Conservation (phyloP, 2,329 filamentous ascomycete genomes). For the Ophiocordyceps camponoti-rufipedis region DNA sequence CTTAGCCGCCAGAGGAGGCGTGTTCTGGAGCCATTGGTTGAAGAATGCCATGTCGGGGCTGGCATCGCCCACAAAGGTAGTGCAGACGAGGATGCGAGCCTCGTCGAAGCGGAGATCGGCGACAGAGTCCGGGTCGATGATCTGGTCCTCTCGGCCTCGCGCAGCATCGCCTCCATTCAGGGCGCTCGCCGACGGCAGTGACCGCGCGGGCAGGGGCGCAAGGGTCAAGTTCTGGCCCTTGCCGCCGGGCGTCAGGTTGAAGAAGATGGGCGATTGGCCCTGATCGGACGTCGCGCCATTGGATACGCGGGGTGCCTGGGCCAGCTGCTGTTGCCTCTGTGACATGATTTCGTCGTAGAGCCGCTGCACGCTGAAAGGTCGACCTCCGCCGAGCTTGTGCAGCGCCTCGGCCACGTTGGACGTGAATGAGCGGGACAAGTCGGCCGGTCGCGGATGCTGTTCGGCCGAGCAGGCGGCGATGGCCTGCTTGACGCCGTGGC, state of each 20-base stretch:
- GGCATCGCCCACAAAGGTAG: slow-evolving; percentile 46
- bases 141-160: slow-evolving; percentile 14
- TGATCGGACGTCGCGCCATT: slow-evolving; percentile 22
- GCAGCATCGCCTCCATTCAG: slow-evolving; percentile 7
- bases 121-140: slow-evolving; percentile 28
- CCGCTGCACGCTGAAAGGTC: slow-evolving; percentile 36
- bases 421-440: slow-evolving; percentile 36
- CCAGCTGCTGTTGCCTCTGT: slow-evolving; percentile 14
- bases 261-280: slow-evolving; percentile 29
- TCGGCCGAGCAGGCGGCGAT: slow-evolving; percentile 42
- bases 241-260: slow-evolving; percentile 31
- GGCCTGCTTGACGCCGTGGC: slow-evolving; percentile 40
- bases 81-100: slow-evolving; percentile 44
- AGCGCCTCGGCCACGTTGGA: slow-evolving; percentile 37
- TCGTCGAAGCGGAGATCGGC: slow-evolving; percentile 43
- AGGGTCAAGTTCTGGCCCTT: slow-evolving; percentile 35
- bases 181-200: slow-evolving; percentile 5
- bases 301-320: slow-evolving; percentile 21
- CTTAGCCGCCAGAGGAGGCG: slow-evolving; percentile 34
- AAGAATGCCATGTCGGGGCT: slow-evolving; percentile 49
- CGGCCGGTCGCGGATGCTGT: slow-evolving; percentile 20
- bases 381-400: slow-evolving; percentile 29
- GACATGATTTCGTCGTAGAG: slow-evolving; percentile 37
- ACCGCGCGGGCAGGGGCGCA: slow-evolving; percentile 22
- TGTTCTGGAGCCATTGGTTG: slow-evolving; percentile 45